Percentiles rank a stretch among this genome's conserved stretches.
phyloP scores from a whole-genome alignment of 2,329 filamentous ascomycete species.

The Aureobasidium sp. region DNA sequence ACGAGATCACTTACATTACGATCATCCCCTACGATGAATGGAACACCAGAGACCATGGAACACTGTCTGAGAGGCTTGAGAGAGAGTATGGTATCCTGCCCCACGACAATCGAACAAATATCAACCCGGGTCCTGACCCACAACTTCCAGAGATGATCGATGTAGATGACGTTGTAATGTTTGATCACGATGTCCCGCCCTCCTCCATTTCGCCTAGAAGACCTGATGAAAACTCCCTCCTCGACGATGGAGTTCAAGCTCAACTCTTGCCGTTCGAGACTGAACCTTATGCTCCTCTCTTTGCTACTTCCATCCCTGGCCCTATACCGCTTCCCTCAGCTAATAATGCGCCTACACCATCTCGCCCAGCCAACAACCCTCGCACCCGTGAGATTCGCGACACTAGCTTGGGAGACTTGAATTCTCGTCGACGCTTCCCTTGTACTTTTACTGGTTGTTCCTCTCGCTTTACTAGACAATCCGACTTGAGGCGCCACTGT shows the following conservation, averaged over 20 bases:
- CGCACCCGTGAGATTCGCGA: background rate
- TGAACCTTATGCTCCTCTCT: background rate
- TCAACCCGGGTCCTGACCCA: background rate
- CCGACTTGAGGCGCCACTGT: background rate
- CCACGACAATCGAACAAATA: background rate
- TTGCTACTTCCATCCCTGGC: background rate
- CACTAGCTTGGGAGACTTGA: background rate
- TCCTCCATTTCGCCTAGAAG: background rate
- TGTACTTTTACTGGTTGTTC: background rate
- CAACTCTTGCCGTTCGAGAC: background rate
- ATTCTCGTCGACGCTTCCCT: background rate
- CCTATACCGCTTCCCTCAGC: background rate
- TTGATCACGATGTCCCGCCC: background rate
- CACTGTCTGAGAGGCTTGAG: background rate
- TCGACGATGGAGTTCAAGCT: background rate
- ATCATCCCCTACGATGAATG: background rate
- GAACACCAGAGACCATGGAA: background rate
- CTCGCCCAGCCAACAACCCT: background rate
- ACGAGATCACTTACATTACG: background rate
- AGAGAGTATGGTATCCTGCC: background rate
- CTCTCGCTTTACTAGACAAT: background rate
- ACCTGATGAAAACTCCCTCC: background rate
- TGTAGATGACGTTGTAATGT: background rate
- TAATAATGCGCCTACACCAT: background rate
- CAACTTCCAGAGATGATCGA: background rate